Evolutionary conservation across 192 early-diverging fungal species (phyloP), one percentile per base, ranked within the genome.

Genomic region (Thamnidium elegans): DNA sequence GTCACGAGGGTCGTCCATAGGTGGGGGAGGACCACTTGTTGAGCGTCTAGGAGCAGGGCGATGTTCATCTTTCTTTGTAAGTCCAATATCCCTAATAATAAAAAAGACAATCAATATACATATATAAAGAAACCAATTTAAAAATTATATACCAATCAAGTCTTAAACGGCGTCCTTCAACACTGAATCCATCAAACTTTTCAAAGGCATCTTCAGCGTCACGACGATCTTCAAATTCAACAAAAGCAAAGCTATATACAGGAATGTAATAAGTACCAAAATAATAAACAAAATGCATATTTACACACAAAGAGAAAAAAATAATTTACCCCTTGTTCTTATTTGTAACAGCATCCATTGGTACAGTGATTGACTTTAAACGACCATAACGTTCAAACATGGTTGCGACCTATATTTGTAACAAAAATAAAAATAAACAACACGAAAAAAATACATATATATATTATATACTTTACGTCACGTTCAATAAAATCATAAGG

Each of bases 361-460:
- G 90, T 44, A 92, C 84, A 39, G 88, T 87, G 39, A 90, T 78
- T 62, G 78, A 78, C 43, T 62, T 58, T 44, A 92, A 72, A 34
- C 78, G 77, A 39, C 91, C 91, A 75, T 83, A 92, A n/a, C 80
- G 79, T 65, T 91, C 86, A 69, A 92, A 90, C 74, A 92, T 80
- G 8, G 84, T 84, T 58, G 73, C 75, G 19, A 66, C 55, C 65
- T 66, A 50, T 17, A 6, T 26, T 26, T 26, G 26, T 34, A 14
- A 34, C 50, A 8, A 62, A 30, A 61, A 5, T 19, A 17, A 19
- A 44, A 21, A 42, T 43, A 19, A 21, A 44, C 20, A 13, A 17
- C 36, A 43, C 26, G 26, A 26, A 26, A 26, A 26, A n/a, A n/a
- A n/a, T n/a, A n/a, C n/a, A 14, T 21, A 14, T 53, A 21, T 56